Evolutionary conservation across 306 rosid species (phyloP), one percentile per base, ranked within the genome.

Genomic region (Cercis canadensis): DNA sequence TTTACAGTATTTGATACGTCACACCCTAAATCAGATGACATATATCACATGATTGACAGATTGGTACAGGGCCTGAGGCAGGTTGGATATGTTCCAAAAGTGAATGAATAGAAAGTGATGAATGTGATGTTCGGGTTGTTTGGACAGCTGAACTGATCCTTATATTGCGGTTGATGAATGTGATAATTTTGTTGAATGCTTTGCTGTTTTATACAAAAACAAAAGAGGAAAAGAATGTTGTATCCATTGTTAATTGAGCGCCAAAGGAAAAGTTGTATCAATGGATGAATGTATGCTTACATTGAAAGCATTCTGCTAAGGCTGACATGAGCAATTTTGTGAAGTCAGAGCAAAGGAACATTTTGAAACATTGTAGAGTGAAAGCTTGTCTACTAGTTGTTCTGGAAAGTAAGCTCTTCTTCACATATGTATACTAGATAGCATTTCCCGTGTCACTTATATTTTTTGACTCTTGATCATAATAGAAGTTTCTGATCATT

Each of bases 1-100:
- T 93, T 93, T 77, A 88, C 94, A 3, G 96, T 74, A 9, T 77
- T 81, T 11, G 96, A 93, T 73, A 67, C 68, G 75, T 86, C 87
- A n/a, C 96, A 92, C 75, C 96, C 93, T 31, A 82, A 82, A 74
- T 87, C 96, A 10, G 76, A 79, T 36, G 82, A 85, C 54, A 87
- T 90, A 65, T 93, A 88, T 81, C 52, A 64, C 72, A 86, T 90
- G 96, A 81, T 93, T 77, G 86, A 68, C 39, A 82, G 88, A 77
- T 66, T 93, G 73, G 80, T 82, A 11, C 19, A 57, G 6, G 94
- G 88, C 43, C 86, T 90, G 61, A 85, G 74, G 76, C 89, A 55
- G 62, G 80, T 79, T 24, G 81, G 81, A 76, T 78, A 71, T 78
- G 85, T 83, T 59, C 75, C 80, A 4, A 71, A 39, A 40, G 53